Evolutionary conservation across 2,329 filamentous ascomycete genomes (phyloP), one percentile per base, ranked within the genome.

Genomic region (Neonectria faginata): DNA sequence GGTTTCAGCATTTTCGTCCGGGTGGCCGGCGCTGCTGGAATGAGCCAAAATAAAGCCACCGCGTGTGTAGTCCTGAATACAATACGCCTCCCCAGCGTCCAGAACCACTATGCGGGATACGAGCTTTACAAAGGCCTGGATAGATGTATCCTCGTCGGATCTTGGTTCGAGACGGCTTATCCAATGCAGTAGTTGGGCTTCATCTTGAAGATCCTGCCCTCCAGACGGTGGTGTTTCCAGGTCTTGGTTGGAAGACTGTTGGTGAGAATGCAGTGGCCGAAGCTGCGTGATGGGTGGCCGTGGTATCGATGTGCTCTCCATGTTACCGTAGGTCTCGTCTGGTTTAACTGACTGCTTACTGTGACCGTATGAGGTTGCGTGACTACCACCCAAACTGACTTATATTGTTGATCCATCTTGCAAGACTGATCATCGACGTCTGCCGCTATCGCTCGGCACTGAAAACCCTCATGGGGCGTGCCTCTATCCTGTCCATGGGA

Each of bases 261-360:
- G 39, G 59, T n/a, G 61, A 55, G 61, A 59, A 48, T 69, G 67
- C 39, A 69, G 57, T 22, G 67, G 67, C 58, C 67, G 56, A 22
- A 69, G 61, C 67, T 61, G 61, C 39, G 67, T 69, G 45, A 62
- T 51, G 45, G 67, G 64, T 48, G 62, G 64, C 59, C 20, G 59
- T 18, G 22, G 52, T 29, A n/a, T 42, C 33, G 61, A 48, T 54
- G 50, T 39, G 29, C 33, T 42, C 7, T 20, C n/a, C 39, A 42
- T 42, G n/a, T 42, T 20, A 16, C 39, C 39, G n/a, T 42, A 18
- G 39, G 39, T 42, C 3, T 1, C 10, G n/a, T 20, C 8, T 42
- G 39, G 39, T 18, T 42, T 16, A 20, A 8, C 39, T 18, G 2
- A 20, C 39, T 18, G 18, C n/a, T 42, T 18, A 16, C n/a, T 42